Percentiles rank a stretch among this genome's conserved stretches.
phyloP scores from a whole-genome alignment of 345 rosid genomes.

The Aquilaria malaccensis region DNA sequence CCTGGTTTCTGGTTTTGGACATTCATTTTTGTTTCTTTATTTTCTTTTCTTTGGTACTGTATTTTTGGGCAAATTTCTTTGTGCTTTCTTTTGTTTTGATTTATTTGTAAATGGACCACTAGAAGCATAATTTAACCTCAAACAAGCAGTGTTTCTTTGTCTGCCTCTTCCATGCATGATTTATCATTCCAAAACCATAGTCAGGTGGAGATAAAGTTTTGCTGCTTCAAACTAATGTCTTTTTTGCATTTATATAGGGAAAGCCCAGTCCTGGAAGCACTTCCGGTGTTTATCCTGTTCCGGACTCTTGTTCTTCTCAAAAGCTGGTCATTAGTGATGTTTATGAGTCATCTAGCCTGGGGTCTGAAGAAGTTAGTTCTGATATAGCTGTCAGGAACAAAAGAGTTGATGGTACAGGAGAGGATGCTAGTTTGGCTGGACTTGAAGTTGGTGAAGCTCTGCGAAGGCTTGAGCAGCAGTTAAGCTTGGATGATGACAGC shows the following conservation, averaged over 20 bases:
- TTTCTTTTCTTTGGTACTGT: too few relatives aligned
- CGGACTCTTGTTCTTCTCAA: slow-evolving; percentile 28
- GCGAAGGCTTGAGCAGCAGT: slow-evolving; percentile 56
- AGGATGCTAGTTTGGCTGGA: slow-evolving; percentile 18
- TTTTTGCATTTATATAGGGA: slow-evolving; percentile 32
- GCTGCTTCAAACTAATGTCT: slow-evolving; percentile 1
- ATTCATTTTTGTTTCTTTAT: too few relatives aligned
- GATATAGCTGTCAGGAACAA: slow-evolving; percentile 20
- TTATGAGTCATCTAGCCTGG: slow-evolving; percentile 38
- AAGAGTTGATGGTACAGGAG: slow-evolving; percentile 23
- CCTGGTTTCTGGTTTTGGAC: too few relatives aligned
- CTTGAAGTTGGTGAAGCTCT: slow-evolving; percentile 38
- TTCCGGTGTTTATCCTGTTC: slow-evolving; percentile 28
- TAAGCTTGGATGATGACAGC: slow-evolving; percentile 61
- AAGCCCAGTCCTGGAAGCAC: slow-evolving; percentile 30
- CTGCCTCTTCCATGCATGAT: too few relatives aligned
- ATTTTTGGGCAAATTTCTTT: too few relatives aligned
- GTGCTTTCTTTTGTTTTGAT: too few relatives aligned
- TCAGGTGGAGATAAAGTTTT: too few relatives aligned
- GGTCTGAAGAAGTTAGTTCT: slow-evolving; percentile 51
- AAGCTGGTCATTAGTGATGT: slow-evolving; percentile 30
- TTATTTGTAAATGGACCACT: too few relatives aligned
- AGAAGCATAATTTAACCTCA: too few relatives aligned
- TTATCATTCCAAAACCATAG: too few relatives aligned
- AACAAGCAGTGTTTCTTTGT: too few relatives aligned